Evolutionary conservation across 495 filamentous ascomycete species (phyloP), one percentile per base, ranked within the genome.

Genomic region (Penicillium bovifimosum): DNA sequence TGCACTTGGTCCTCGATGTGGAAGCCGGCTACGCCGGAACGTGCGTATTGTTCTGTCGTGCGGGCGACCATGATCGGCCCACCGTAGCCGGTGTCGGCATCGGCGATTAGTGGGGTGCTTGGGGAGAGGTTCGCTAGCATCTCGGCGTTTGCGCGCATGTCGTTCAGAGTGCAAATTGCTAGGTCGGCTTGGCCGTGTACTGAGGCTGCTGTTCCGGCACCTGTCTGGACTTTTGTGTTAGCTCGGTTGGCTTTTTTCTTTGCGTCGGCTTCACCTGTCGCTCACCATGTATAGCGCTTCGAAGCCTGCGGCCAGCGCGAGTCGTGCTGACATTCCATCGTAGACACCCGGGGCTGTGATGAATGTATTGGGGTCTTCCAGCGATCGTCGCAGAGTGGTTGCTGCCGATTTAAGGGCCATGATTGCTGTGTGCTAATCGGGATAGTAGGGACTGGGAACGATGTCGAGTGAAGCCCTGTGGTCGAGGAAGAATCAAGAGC

Each of bases 1-100:
- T 74, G 72, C 11, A 86, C 77, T 60, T 89, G 84, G 71, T 89
- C 86, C 65, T 90, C 86, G 59, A 89, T 76, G 61, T 89, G 85
- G 53, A 88, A 75, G 31, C 72, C 86, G 3, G 86, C 86, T 0
- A 88, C 82, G 36, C 84, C 84, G 8, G 82, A 75, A 7, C 77
- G 76, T 18, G 80, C 78, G 65, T 88, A 90, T 53, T 82, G 74
- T 52, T 78, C 72, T 14, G 84, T 78, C 1, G 84, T 82, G 33
- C 80, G 74, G 13, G 79, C 72, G 18, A 88, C 78, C 76, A 85
- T 85, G 47, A 86, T 72, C 5, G 81, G 79, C 0, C 80, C 83
- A 51, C 82, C 83, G 61, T 80, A 86, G 33, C 83, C 82, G 24
- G 81, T 84, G 65, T 90, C 86, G 27, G 82, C 84, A 59, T 88